A percentile compares a stretch with the other conserved stretches of the same genome.
These are phyloP conservation scores for Colletotrichum truncatum DNA, from an alignment of 2,329 filamentous ascomycete genomes.

Conservation along the genomic window DNA sequence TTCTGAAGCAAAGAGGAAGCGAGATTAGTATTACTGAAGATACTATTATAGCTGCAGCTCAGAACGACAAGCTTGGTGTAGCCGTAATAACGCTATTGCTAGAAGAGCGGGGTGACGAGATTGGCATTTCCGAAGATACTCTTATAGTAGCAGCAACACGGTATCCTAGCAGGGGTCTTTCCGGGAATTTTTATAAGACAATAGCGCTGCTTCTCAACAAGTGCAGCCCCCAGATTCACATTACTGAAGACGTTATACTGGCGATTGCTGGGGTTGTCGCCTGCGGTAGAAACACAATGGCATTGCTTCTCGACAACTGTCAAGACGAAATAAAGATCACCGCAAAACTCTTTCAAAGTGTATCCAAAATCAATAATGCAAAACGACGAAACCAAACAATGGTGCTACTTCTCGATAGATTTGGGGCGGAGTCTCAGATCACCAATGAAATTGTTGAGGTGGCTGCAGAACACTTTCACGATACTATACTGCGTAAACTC, in stretches of 20 bases:
- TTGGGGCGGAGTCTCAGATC: background rate
- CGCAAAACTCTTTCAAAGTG: background rate
- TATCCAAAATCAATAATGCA: no score
- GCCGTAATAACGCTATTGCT: background rate
- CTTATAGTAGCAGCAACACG: no score
- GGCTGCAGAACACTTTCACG: background rate
- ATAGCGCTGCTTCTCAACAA: no score
- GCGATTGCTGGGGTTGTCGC: background rate
- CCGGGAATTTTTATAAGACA: no score
- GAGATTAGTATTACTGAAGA: background rate
- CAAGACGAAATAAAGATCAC: background rate
- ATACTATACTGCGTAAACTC: background rate
- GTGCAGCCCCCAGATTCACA: background rate
- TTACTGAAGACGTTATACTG: background rate
- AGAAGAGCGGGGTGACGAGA: background rate
- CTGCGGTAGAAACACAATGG: background rate
- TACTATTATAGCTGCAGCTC: background rate
- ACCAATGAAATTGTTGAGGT: background rate
- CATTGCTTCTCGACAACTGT: background rate
- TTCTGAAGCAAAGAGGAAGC: background rate
- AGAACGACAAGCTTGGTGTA: background rate
- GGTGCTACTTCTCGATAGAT: background rate
- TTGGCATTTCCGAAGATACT: background rate
- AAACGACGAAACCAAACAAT: background rate
- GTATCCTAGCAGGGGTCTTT: no score